Base-by-base conservation (phyloP, 495 filamentous ascomycete species). In the Aspergillus indologenus region DNA sequence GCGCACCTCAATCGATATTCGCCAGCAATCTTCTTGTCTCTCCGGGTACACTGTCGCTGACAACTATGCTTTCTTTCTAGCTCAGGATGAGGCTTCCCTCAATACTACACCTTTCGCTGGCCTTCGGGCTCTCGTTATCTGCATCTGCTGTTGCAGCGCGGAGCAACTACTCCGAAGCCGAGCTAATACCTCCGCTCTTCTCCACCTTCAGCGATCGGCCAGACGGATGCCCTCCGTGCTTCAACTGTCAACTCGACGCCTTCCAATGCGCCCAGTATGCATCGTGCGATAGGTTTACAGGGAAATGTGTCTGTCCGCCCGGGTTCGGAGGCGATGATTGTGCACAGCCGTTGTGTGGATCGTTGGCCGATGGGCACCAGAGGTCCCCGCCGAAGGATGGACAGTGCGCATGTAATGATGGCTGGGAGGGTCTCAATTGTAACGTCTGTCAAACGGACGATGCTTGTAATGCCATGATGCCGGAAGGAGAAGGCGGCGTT, bases 381-480 rank as follows among this genome's bases (percentile, higher is more conserved):
- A 83, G 94, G 63, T 78, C 86, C 17, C 82, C 85, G 61, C 83
- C 92, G 66, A 70, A 84, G 45, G 84, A 80, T 46, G 78, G 85
- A 17, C 74, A 79, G 34, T 98, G 94, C 73, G 75, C 92, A 23
- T 98, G 94, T 73, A 86, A 92, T 61, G 91, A 96, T 31, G 94
- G 95, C 49, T 98, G 94, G 94, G 83, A 83, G n/a, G 94, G 94
- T 60, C 92, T 98, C 74, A 98, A 98, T 79, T 98, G 94, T 81
- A 98, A 98, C 69, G 90, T 98, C 56, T 98, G 94, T 75, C 82
- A 87, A 47, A 83, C 85, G 17, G 80, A 98, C 68, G 75, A 87
- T 57, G 91, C 89, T 14, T 98, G 94, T 68, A 80, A 91, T 71
- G 83, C 88, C 8, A 74, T 98, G 73, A 94, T 93, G 84, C 90